Conservation (phyloP, 1,139 yeast genomes). For the Suhomyces choctaworum region DNA sequence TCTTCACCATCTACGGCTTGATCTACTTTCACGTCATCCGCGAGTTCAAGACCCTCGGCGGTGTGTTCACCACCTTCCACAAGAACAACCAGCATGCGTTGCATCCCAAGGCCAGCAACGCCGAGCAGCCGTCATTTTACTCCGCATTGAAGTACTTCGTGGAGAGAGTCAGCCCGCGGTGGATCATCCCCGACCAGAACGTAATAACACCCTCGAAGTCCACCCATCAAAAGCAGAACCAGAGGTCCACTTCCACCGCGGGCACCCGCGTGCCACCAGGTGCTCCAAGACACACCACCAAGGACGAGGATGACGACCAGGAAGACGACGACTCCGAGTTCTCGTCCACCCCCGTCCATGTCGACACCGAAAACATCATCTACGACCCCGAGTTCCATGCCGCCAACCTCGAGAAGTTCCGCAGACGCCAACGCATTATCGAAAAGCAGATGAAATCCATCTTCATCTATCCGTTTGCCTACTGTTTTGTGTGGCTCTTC, state of each 20-base stretch:
- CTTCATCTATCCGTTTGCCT: slow-evolving; percentile 82
- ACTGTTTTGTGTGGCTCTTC: slow-evolving; percentile 75
- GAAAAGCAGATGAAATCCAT: slow-evolving; percentile 78
- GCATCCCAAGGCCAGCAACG: slow-evolving; percentile 12
- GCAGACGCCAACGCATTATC: slow-evolving; percentile 61
- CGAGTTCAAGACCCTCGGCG: slow-evolving; percentile 57
- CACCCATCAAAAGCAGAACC: slow-evolving; percentile 1
- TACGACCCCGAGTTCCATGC: slow-evolving; percentile 49
- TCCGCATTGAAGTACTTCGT: slow-evolving; percentile 36
- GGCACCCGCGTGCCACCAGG: slow-evolving; percentile 1
- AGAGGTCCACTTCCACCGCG: slow-evolving; percentile 4
- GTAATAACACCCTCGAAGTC: background rate
- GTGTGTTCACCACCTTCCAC: slow-evolving; percentile 40
- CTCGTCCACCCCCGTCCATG: slow-evolving; percentile 15
- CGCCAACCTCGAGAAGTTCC: slow-evolving; percentile 60
- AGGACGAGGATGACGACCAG: slow-evolving; percentile 10
- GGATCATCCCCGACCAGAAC: slow-evolving; percentile 29
- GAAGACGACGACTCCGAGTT: slow-evolving; percentile 9
- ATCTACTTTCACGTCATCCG: slow-evolving; percentile 73
- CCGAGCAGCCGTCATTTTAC: slow-evolving; percentile 37
- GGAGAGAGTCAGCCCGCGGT: slow-evolving; percentile 31
- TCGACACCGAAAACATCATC: slow-evolving; percentile 20
- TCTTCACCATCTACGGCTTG: slow-evolving; percentile 64
- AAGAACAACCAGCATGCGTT: slow-evolving; percentile 10
- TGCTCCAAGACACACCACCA: background rate